Base-by-base conservation (phyloP, 352 stramenopile species). In the Pythium oligandrum region DNA sequence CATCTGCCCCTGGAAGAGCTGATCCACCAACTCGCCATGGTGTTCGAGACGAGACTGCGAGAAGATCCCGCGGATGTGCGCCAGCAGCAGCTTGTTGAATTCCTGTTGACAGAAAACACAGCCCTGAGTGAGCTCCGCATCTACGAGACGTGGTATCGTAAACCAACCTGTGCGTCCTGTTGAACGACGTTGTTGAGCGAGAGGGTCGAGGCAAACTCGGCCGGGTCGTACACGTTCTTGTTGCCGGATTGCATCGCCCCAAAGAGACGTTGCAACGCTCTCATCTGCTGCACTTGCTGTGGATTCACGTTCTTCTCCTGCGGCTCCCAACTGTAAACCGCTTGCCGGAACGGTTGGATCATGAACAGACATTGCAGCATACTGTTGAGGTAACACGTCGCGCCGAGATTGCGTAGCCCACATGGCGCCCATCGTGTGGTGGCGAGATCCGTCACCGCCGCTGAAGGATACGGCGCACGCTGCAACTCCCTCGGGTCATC, bases 321-420 rank as follows among this genome's bases (percentile, higher is more conserved):
- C 6, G 84, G 83, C 52, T 81, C 66, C 84, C 84, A 94, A 43
- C 87, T 68, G 55, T 89, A 93, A 44, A 95, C 78, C 0, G 80
- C 80, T 4, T 75, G 63, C 26, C 86, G 79, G 62, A 96, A 90
- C 34, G 68, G 57, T 9, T 75, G 40, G 37, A 85, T 90, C 35
- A 82, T 76, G 61, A 90, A 95, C 33, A 95, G 53, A 40, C 73
- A 84, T 65, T 95, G 85, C 32, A 95, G 68, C 80, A 95, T 90
- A 49, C 83, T 93, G 66, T 92, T 93, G 35, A 95, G 53, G 59
- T 95, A 95, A 57, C 85, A 95, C 31, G 85, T 95, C n/a, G 85
- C 85, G 1, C 85, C 85, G 1, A 95, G 61, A 64, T 95, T 95
- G 31, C 83, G 75, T 64, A 95, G 71, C 30, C 85, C 83, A 12